Evolutionary conservation across 208 protist genomes (phyloP), one percentile per base, ranked within the genome.

Genomic region (Crithidia acanthocephali): DNA sequence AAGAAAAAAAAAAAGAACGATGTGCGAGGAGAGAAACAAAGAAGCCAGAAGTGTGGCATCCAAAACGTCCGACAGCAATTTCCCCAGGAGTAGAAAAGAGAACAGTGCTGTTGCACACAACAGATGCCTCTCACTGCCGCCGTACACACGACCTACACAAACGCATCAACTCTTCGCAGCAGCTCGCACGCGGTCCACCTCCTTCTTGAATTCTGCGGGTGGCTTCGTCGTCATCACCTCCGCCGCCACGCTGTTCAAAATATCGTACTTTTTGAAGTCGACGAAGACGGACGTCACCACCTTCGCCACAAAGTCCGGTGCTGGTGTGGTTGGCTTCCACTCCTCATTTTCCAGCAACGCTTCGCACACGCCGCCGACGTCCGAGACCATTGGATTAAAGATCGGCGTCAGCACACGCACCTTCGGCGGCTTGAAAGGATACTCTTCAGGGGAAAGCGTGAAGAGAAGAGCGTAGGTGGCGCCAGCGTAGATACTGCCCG

Each of bases 371-470:
- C 61, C 25, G 0, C 87, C 87, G 9, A 74, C 67, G 11, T 40
- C 22, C 2, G 66, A 71, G 1, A 95, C 85, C 30, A 86, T 65
- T 0, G 91, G 91, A 70, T 83, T 90, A 59, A 83, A 93, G 35
- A 94, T 78, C 23, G 50, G 53, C 4, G 87, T 87, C 3, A 85
- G 48, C 48, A 96, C 78, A 11, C 59, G 61, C 28, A 94, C 57
- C 37, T 57, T 74, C 7, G 91, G 91, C 13, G 86, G 76, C 30
- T 76, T 70, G 62, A 88, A 78, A 0, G 91, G 91, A 71, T 92
- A 96, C 30, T 87, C 74, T 7, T 83, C 63, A 0, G 33, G 45
- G 16, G 72, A 71, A 18, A 88, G 69, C 10, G 65, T 71, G 35
- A 91, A 84, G 15, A 80, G 23, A 7, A 94, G 30, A 27, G 76